Evolutionary conservation across 805 yeast species (phyloP).

Genomic region (Starmerella stigmatis): DNA sequence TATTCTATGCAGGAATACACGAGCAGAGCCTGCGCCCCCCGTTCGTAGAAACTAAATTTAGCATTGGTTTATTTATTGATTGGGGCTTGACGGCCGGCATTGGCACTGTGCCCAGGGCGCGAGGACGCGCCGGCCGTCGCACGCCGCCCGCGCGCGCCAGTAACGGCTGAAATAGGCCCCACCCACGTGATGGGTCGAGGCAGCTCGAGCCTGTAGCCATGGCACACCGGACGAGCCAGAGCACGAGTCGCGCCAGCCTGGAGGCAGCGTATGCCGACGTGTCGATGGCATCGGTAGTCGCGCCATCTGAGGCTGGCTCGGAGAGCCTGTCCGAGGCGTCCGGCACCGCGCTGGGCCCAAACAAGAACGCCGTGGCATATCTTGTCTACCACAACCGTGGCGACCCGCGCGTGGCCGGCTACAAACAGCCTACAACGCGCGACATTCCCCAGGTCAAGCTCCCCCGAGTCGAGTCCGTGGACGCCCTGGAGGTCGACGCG

Average conservation of each 20-base stretch:
- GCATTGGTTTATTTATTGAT: no score
- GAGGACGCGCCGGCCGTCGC: no score
- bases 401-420: conserved; percentile 36
- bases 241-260: conserved; percentile 17
- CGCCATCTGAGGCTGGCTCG: conserved; percentile 5
- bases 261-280: conserved; percentile 9
- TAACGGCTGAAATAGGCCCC: no score
- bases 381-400: conserved; percentile 42
- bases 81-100: no score
- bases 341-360: conserved; percentile 2
- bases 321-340: conserved; percentile 5
- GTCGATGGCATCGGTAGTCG: conserved; percentile 1
- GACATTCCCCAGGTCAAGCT: conserved; percentile 80
- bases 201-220: conserved; percentile 1
- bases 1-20: no score
- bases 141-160: no score
- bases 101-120: no score
- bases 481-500: conserved; percentile 35
- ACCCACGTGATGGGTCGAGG: background rate
- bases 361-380: conserved; percentile 61
- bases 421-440: conserved; percentile 50
- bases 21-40: no score
- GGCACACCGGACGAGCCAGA: conserved; percentile 14
- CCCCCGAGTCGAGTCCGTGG: conserved; percentile 40
- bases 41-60: no score